Evolutionary conservation across 352 stramenopile genomes (phyloP), one percentile per base, ranked within the genome.

Genomic region (Phytophthora pistaciae): DNA sequence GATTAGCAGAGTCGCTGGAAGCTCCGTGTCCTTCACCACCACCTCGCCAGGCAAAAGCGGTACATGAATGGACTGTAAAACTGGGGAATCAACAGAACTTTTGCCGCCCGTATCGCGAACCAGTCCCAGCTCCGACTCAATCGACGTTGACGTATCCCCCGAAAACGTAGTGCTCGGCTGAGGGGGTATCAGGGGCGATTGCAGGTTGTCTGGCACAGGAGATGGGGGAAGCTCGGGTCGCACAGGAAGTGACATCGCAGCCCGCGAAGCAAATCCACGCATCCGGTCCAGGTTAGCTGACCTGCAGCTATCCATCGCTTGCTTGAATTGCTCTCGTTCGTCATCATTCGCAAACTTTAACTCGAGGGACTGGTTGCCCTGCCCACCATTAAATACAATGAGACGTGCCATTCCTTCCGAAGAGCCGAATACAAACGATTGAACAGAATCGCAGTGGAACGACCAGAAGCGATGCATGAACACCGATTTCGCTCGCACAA

Each of bases 381-480:
- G 82, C 3, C 78, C 78, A n/a, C 77, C 77, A 61, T 88, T 90
- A 31, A 83, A 83, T 7, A 88, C 67, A 16, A 93, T 75, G 21
- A 92, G 66, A 18, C 72, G 74, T 7, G 82, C 86, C 56, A 80
- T 75, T 4, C 75, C 83, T 58, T 74, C 70, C 2, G 70, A 78
- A 25, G 78, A 79, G 5, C 79, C 77, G 64, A 73, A 77, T 9
- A 70, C 74, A 29, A 89, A 75, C 9, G 79, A 78, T 63, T 87
- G 75, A 3, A 96, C 82, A 0, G 79, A 79, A 36, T 93, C 84
- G 61, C 87, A 94, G 36, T 87, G 87, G 60, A 95, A 95, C 29
- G 83, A 89, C 82, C 85, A 94, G 54, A 86, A 91, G 10, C 85
- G 84, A 66, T 94, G 86, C 84, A 92, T 92, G 56, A 94, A 93